phyloP scores from a whole-genome alignment of 2,329 filamentous ascomycete genomes.

The Claviceps humidiphila region DNA sequence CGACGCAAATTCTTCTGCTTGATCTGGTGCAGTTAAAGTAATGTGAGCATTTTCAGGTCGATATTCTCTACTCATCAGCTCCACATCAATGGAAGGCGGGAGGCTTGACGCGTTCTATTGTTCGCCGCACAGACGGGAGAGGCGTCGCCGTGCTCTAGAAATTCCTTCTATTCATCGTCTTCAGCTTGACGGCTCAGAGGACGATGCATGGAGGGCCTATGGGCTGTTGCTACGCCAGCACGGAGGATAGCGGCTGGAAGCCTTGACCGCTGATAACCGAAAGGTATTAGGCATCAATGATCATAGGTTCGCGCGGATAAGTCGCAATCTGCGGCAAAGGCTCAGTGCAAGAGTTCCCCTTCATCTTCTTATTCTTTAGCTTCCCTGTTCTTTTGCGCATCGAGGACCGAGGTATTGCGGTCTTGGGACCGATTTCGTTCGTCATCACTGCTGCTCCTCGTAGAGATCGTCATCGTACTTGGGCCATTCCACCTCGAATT shows the following conservation, averaged over 20 bases:
- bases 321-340: neutral
- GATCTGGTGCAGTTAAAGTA: too few species aligned
- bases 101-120: neutral
- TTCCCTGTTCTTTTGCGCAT: too few species aligned
- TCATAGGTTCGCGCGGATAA: neutral
- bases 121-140: neutral
- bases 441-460: conserved; percentile 8
- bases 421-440: neutral
- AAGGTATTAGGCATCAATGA: neutral
- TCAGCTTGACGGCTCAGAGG: neutral
- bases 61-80: neutral
- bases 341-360: neutral
- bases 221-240: neutral
- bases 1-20: too few species aligned
- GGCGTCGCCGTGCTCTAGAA: neutral
- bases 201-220: neutral
- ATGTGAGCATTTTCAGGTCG: too few species aligned
- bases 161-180: neutral
- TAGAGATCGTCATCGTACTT: conserved; percentile 27
- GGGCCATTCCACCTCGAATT: conserved; percentile 34
- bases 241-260: neutral
- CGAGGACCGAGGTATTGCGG: too few species aligned
- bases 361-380: neutral
- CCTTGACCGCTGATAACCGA: neutral
- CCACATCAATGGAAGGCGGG: neutral